Conservation (phyloP, 1,284 basidiomycete species). For the Ceratobasidium theobromae region DNA sequence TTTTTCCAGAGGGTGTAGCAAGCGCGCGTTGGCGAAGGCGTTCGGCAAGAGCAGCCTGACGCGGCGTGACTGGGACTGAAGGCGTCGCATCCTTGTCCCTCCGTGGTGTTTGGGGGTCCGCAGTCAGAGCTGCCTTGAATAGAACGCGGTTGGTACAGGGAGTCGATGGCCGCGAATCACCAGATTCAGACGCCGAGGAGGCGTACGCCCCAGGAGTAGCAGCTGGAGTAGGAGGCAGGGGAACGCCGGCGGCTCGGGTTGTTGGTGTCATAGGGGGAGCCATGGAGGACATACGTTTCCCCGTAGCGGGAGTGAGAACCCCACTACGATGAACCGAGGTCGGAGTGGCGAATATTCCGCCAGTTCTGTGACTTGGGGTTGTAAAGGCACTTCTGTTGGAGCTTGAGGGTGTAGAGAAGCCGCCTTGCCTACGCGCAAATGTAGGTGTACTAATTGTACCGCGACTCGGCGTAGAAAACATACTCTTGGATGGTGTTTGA, state of each 20-base stretch:
- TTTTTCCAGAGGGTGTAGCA: constrained; percentile 51
- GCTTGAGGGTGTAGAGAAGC: constrained; percentile 25
- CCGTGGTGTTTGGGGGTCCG: constrained; percentile 14
- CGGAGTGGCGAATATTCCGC: constrained; percentile 25
- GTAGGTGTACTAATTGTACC: constrained; percentile 13
- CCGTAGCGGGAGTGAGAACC: background rate
- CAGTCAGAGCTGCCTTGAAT: background rate
- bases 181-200: constrained; percentile 45
- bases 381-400: constrained; percentile 10
- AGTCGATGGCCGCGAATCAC: constrained; percentile 53
- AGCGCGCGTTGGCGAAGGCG: constrained; percentile 67
- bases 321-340: constrained; percentile 10
- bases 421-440: background rate
- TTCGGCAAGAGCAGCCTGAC: constrained; percentile 74
- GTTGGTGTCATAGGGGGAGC: constrained; percentile 22
- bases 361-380: constrained; percentile 7
- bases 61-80: constrained; percentile 47
- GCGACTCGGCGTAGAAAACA: constrained; percentile 33
- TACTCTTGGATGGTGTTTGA: constrained; percentile 53
- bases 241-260: constrained; percentile 8
- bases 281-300: background rate
- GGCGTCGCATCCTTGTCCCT: constrained; percentile 22
- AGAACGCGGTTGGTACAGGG: constrained; percentile 50
- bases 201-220: constrained; percentile 34
- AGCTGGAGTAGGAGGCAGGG: constrained; percentile 27